Evolutionary conservation across 2,329 filamentous ascomycete species (phyloP), one percentile per base, ranked within the genome.

Genomic region (Neurospora sp.): DNA sequence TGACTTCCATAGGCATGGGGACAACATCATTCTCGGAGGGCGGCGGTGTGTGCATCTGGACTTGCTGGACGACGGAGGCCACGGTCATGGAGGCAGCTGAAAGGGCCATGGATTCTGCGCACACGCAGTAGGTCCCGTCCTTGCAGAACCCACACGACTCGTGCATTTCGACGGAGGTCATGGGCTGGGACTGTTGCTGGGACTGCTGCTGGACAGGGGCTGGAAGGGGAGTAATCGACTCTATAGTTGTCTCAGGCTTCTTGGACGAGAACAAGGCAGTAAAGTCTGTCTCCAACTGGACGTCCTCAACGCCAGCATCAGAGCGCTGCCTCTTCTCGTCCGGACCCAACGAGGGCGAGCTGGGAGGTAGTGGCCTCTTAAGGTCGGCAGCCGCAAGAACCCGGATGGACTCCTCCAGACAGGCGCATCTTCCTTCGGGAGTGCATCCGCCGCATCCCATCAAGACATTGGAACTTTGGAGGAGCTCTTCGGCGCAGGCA

Each of bases 141-240:
- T 90, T 88, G 80, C 92, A 96, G 81, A 96, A 96, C 6, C 92
- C 92, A 78, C 92, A 96, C 23, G 87, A 86, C 75, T 95, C 92
- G 72, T 87, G 85, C 5, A 86, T 83, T 11, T 83, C 81, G 57
- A 85, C 79, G 15, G 76, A 73, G 4, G 70, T 66, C 23, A 81
- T 76, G 19, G 81, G 78, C 10, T 78, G 77, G 70, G 74, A 77
- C 70, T 74, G 67, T 46, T 66, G 70, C 62, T 23, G 75, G 69
- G 66, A 74, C 69, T 66, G 68, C 23, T 23, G 70, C 67, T 69
- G 71, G 1, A 17, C 67, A 57, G 67, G 72, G 15, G 66, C 67
- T 57, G 80, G 73, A 67, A 80, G 82, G n/a, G 79, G 76, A 23
- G 78, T 77, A 66, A 72, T 80, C 10, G 37, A 38, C 37, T 38